Conservation (phyloP, 1,284 basidiomycete species). For the Ceratobasidium sp. region DNA sequence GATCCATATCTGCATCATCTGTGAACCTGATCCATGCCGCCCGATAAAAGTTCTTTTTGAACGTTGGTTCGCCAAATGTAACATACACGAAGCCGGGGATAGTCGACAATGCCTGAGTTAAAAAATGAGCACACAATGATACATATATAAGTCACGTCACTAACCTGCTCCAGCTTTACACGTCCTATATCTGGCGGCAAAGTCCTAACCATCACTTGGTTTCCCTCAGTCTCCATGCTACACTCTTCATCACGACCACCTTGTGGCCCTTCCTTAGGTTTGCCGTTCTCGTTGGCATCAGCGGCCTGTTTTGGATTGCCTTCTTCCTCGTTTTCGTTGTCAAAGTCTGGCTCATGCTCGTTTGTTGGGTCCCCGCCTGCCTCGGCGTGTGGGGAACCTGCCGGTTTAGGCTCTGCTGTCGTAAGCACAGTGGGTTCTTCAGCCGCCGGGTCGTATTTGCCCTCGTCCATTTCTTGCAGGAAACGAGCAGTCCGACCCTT, state of each 20-base stretch:
- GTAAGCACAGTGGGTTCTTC: conserved; percentile 50
- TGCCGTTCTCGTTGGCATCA: conserved; percentile 60
- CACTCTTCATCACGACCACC: conserved; percentile 72
- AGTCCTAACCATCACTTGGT: conserved; percentile 92
- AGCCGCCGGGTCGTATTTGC: conserved; percentile 75
- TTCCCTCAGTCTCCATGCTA: conserved; percentile 76
- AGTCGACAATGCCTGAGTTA: conserved; percentile 67
- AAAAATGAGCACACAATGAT: conserved; percentile 1
- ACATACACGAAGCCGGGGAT: conserved; percentile 79
- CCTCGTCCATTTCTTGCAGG: conserved; percentile 77
- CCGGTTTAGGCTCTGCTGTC: conserved; percentile 19
- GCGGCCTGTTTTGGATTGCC: conserved; percentile 51
- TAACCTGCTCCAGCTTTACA: conserved; percentile 84
- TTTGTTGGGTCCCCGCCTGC: conserved; percentile 45
- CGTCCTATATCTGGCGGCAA: conserved; percentile 91
- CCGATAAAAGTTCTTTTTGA: conserved; percentile 89
- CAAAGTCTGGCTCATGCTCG: conserved; percentile 52
- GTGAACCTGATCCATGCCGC: conserved; percentile 89
- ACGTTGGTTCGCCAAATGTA: conserved; percentile 86
- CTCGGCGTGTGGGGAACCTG: conserved; percentile 40
- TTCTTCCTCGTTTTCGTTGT: conserved; percentile 71
- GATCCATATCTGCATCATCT: conserved; percentile 80
- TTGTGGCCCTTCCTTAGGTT: conserved; percentile 56
- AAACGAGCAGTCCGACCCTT: conserved; percentile 74
- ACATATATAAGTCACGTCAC: conserved; percentile 42